Evolutionary conservation across 176 grass and related monocot species (phyloP), one percentile per base, ranked within the genome.

Genomic region (Ensete ventricosum): DNA sequence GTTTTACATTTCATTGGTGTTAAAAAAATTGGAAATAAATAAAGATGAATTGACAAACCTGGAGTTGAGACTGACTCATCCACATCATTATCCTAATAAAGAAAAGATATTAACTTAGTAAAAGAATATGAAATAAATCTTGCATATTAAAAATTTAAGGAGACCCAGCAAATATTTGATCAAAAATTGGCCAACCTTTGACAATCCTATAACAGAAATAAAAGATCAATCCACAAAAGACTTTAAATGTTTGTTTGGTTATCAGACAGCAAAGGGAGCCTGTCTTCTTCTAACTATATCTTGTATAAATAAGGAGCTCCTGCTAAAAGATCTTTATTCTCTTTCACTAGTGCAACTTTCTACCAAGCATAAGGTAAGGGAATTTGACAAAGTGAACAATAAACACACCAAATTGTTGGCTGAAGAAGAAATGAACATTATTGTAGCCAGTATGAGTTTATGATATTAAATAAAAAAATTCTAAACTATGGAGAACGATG

Each of bases 61-160:
- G 91, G 95, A 53, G 89, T 89, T 74, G 85, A 73, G 77, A 54
- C 79, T 4, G 88, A 85, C 79, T 91, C 86, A 4, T 99, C 84
- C 54, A 99, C 82, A 82, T 91, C 89, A 76, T 91, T 83, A 75
- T 99, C 91, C 95, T 99, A 52, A 73, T 79, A 54, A 57, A 26
- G 53, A 73, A 7, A 23, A 57, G 34, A 73, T 57, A 82, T 49
- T 22, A 29, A 43, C 64, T 21, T 22, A 84, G 74, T 34, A 70
- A 73, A 53, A 25, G 29, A 62, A 11, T 54, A 22, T 14, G 43
- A 64, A 73, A 52, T 66, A 54, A 69, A 81, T 1, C 11, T 16
- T 29, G 14, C 0, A 67, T 29, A 23, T 23, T 2, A 23, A 43
- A 43, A 43, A 43, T 6, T 43, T 6, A 43, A 43, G 34, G 34